These are phyloP conservation scores for Phalaenopsis equestris DNA, from an alignment of 106 monocot genomes.

Conservation along the genomic window DNA sequence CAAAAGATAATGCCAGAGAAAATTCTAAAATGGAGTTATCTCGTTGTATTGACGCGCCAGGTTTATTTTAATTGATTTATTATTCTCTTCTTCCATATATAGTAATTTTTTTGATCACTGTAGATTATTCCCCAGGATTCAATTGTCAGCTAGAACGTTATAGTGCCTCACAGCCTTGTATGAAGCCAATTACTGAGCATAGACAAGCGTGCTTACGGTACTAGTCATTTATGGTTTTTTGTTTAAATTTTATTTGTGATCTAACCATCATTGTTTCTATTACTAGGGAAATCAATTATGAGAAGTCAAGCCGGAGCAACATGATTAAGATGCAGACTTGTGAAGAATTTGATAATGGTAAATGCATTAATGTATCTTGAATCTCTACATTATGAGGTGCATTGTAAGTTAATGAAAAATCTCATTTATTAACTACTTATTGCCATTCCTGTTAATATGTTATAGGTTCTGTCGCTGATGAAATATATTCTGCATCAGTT, in stretches of 20 bases:
- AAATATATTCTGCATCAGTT: conserved; percentile 16
- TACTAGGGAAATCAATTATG: conserved; percentile 12
- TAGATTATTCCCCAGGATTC: not conserved
- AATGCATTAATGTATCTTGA: conserved; percentile 1
- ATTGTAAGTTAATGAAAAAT: conserved; percentile 7
- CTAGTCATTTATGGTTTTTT: not conserved
- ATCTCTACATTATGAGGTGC: conserved; percentile 12
- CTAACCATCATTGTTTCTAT: conserved; percentile 3
- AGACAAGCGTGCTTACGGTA: conserved; percentile 20
- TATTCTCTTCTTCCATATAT: not conserved
- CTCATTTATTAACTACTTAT: not conserved
- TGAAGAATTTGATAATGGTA: conserved; percentile 11
- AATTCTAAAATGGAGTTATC: conserved; percentile 4
- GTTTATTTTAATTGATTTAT: conserved; percentile 11
- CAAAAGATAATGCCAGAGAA: conserved; percentile 14
- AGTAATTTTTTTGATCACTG: not conserved
- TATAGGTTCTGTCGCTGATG: conserved; percentile 11
- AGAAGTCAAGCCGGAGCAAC: conserved; percentile 8
- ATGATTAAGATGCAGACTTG: conserved; percentile 4
- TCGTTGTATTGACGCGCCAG: conserved; percentile 15
- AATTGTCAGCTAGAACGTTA: conserved; percentile 16
- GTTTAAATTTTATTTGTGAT: not conserved
- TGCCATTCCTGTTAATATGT: not conserved
- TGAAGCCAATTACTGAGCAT: conserved; percentile 16
- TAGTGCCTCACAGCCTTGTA: conserved; percentile 22